Evolutionary conservation across 306 rosid species (phyloP), one percentile per base, ranked within the genome.

Genomic region (Canavalia ensiformis): DNA sequence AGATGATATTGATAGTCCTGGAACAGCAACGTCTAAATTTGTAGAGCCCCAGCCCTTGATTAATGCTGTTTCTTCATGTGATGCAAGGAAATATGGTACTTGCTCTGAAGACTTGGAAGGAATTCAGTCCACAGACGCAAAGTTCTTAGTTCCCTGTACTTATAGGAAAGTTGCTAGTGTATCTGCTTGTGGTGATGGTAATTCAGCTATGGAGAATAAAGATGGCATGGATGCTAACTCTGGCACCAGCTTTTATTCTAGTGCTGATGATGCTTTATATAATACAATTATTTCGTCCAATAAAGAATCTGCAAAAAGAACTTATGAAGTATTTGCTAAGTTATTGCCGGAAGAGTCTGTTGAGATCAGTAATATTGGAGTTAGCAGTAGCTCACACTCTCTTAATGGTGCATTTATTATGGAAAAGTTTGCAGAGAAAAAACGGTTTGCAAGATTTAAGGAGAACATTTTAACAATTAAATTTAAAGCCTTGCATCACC

Each of bases 1-100:
- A 70, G 92, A 91, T 69, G 95, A 87, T 72, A 84, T 90, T 78
- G 99, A 95, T 84, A 92, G 98, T 85, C 98, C 97, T 72, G 99
- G 98, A 81, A 90, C 97, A 33, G 95, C 88, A 60, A 94, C 95
- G 1, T 96, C 98, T 7, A 91, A 94, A 81, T 88, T 93, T 80
- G 92, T 89, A 63, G 97, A 91, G 86, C 88, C 89, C 12, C 78
- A 64, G 35, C 84, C 91, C n/a, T 70, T 75, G 72, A 58, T 42
- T 54, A 88, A 91, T 35, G 81, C 51, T 37, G 86, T 87, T 79
- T 62, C 91, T 75, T 85, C 89, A 66, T 59, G 86, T 72, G 81
- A 72, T 59, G 4, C 72, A 10, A 55, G 66, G 64, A 80, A 72
- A 18, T 67, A 13, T 72, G 85, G 54, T 78, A 64, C 37, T 72